Percentiles rank a stretch among this genome's conserved stretches.
Conservation (phyloP, 1,139 yeast species). For the Cylindricascospora bacillispora region DNA sequence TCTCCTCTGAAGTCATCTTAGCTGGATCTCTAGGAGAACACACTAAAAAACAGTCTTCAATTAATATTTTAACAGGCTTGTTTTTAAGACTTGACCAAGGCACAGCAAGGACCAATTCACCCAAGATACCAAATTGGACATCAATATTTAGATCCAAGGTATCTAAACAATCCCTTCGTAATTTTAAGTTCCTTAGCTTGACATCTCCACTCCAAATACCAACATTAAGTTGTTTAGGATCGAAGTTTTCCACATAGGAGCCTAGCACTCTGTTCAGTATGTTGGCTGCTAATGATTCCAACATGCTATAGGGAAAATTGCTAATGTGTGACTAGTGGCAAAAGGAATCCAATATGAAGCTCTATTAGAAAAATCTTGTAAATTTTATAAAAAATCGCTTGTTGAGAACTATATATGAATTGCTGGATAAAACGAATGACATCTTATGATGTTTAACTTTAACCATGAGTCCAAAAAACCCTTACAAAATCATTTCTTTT, state of each 20-base stretch:
- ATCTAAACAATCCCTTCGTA: conserved; percentile 68
- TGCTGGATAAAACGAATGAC: no score
- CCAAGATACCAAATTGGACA: conserved; percentile 85
- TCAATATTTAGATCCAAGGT: conserved; percentile 74
- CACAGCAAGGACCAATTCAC: conserved; percentile 77
- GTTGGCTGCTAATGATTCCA: conserved; percentile 40
- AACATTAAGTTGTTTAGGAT: conserved; percentile 83
- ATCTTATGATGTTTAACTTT: no score
- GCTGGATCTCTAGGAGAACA: conserved; percentile 59
- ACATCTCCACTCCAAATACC: conserved; percentile 99
- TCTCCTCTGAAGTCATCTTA: conserved; percentile 54
- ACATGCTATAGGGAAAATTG: conserved; percentile 24
- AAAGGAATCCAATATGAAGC: neutral
- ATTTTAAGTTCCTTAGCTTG: conserved; percentile 58
- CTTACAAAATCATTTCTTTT: no score
- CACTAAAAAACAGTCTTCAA: conserved; percentile 75
- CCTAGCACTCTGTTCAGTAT: conserved; percentile 37
- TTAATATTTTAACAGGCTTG: conserved; percentile 82
- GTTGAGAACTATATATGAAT: no score
- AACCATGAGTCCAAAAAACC: no score
- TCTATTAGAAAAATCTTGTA: no score
- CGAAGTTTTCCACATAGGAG: conserved; percentile 81
- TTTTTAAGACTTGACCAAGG: conserved; percentile 95
- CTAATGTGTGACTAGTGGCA: no score
- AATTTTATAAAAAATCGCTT: no score